These are phyloP conservation scores for Coemansia sp. DNA, from an alignment of 192 early-diverging fungal species.

Conservation along the genomic window DNA sequence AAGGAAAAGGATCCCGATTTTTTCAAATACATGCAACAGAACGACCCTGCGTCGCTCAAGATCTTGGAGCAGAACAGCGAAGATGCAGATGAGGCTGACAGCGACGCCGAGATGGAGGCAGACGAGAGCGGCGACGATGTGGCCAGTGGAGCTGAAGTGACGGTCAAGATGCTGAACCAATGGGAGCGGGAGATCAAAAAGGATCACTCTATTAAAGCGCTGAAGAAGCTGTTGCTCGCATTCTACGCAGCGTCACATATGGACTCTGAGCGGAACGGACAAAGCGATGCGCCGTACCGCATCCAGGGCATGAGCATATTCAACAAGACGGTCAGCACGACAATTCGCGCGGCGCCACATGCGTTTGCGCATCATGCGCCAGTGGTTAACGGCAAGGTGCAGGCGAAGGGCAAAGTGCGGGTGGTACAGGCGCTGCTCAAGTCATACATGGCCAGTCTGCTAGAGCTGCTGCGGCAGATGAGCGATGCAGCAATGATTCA, in stretches of 20 bases:
- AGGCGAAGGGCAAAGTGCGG: constrained; percentile 59
- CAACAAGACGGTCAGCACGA: constrained; percentile 76
- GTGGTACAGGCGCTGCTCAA: constrained; percentile 75
- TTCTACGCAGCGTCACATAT: constrained; percentile 79
- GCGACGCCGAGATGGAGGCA: constrained; percentile 40
- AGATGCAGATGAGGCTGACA: constrained; percentile 24
- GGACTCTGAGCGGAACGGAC: constrained; percentile 65
- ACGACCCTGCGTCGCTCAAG: constrained; percentile 78
- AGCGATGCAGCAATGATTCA: constrained; percentile 83
- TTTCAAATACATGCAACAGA: constrained; percentile 86
- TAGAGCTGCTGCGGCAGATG: constrained; percentile 77
- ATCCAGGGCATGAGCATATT: constrained; percentile 71
- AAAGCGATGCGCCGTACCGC: constrained; percentile 61
- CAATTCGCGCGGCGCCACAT: constrained; percentile 66
- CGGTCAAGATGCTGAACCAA: constrained; percentile 67
- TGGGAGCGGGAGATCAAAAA: constrained; percentile 68
- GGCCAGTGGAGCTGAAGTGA: constrained; percentile 61
- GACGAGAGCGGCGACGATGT: constrained; percentile 33
- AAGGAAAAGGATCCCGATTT: constrained; percentile 88
- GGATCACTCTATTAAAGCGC: constrained; percentile 65
- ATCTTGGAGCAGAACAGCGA: constrained; percentile 65
- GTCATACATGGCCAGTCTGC: constrained; percentile 73
- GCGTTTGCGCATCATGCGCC: constrained; percentile 72
- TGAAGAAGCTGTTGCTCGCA: constrained; percentile 77
- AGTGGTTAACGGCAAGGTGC: constrained; percentile 34